Percentiles rank a stretch among this genome's conserved stretches.
Evolutionary conservation across 257 asterid genomes (phyloP).

Genomic region (Nicotiana obtusifolia): DNA sequence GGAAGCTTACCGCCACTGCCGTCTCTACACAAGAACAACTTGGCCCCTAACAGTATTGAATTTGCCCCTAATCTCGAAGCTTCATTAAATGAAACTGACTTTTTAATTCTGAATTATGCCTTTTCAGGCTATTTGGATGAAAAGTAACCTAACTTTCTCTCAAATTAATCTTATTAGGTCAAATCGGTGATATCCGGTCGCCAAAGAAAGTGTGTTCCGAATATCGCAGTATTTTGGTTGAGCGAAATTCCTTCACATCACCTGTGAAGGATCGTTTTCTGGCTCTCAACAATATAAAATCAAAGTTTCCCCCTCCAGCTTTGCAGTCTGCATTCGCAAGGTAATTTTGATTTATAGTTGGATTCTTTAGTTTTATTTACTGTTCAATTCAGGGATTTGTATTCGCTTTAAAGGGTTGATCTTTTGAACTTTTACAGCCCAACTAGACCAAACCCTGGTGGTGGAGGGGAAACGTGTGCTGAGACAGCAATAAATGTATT

Average conservation of each 20-base stretch:
- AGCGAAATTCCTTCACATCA: constrained; percentile 89
- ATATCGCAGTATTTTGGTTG: constrained; percentile 80
- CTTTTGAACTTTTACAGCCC: constrained; percentile 56
- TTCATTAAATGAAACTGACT: neutral
- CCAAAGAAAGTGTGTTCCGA: constrained; percentile 80
- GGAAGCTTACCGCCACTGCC: constrained; percentile 41
- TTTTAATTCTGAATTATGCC: neutral
- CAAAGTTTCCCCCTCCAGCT: constrained; percentile 73
- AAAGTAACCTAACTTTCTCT: neutral
- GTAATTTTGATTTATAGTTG: constrained; percentile 29
- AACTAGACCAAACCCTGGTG: constrained; percentile 91
- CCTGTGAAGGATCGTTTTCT: constrained; percentile 91
- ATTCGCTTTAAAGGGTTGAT: neutral
- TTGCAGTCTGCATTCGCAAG: constrained; percentile 95
- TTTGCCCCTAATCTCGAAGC: neutral
- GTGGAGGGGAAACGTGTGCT: constrained; percentile 98
- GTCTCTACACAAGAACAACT: constrained; percentile 51
- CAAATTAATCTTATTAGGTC: constrained; percentile 42
- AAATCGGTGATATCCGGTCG: constrained; percentile 74
- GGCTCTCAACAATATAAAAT: constrained; percentile 63
- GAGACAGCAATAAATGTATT: constrained; percentile 87
- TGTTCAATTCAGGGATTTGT: neutral
- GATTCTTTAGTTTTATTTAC: constrained; percentile 10
- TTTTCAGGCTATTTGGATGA: neutral
- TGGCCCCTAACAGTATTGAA: constrained; percentile 40